These are phyloP conservation scores for Microthyrium microscopicum DNA, from an alignment of 2,329 filamentous ascomycete genomes.

Conservation along the genomic window DNA sequence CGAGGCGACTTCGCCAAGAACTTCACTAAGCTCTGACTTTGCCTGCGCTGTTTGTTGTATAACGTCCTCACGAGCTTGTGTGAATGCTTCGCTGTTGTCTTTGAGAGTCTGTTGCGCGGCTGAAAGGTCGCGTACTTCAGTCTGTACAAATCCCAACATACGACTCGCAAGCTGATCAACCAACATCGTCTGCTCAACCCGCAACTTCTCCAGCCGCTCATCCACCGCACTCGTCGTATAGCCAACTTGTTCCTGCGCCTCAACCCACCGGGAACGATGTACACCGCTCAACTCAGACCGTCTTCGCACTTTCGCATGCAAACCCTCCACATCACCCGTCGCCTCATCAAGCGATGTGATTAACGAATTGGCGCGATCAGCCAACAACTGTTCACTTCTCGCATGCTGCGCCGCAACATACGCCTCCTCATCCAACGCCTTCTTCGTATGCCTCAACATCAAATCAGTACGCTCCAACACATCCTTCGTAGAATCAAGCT, in stretches of 20 bases:
- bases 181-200: constrained; percentile 53
- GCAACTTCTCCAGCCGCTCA: constrained; percentile 54
- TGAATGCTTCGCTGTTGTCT: constrained; percentile 50
- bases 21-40: constrained; percentile 74
- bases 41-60: constrained; percentile 50
- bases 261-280: constrained; percentile 65
- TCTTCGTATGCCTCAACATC: constrained; percentile 60
- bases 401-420: constrained; percentile 69
- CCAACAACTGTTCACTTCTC: constrained; percentile 64
- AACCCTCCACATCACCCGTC: constrained; percentile 60
- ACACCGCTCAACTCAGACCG: constrained; percentile 68
- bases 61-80: constrained; percentile 50
- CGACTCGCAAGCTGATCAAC: constrained; percentile 50
- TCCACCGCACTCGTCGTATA: constrained; percentile 67
- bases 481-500: constrained; percentile 63
- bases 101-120: constrained; percentile 54
- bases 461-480: constrained; percentile 78
- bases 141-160: constrained; percentile 60
- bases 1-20: constrained; percentile 82
- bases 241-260: constrained; percentile 57
- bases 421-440: constrained; percentile 63
- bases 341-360: constrained; percentile 63
- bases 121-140: constrained; percentile 56
- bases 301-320: constrained; percentile 74
- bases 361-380: constrained; percentile 55